Evolutionary conservation across 768 basidiomycete genomes (phyloP).

Genomic region (Sarcomyxa edulis): DNA sequence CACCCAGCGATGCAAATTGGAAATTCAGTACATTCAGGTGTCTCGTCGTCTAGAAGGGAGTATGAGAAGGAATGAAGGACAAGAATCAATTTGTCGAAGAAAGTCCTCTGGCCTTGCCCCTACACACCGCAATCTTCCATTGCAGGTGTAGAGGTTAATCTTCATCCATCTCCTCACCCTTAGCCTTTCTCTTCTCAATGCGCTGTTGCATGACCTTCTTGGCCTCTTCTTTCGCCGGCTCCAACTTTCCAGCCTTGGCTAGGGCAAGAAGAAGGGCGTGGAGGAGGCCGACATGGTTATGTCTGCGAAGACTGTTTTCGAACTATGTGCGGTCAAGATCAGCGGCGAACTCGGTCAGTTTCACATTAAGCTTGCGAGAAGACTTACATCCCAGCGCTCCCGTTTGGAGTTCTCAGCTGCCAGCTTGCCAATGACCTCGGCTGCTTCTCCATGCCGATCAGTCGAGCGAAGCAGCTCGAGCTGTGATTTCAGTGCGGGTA

Average conservation of each 20-base stretch:
- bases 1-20: too few species aligned
- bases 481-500: conserved; percentile 62
- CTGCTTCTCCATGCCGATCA: conserved; percentile 35
- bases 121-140: background rate
- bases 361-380: background rate
- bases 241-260: conserved; percentile 64
- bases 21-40: too few species aligned
- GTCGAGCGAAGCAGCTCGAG: conserved; percentile 42
- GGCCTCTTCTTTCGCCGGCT: conserved; percentile 42
- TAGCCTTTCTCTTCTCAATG: conserved; percentile 36
- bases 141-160: conserved; percentile 20
- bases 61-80: too few species aligned
- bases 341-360: too few species aligned
- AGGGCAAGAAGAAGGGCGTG: conserved; percentile 70
- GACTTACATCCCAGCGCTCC: conserved; percentile 76
- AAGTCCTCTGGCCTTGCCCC: too few species aligned
- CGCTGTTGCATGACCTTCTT: conserved; percentile 40
- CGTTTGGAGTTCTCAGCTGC: conserved; percentile 70
- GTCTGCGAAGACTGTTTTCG: conserved; percentile 80
- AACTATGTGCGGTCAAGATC: conserved; percentile 46
- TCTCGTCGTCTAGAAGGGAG: too few species aligned
- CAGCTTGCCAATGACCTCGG: conserved; percentile 51
- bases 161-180: conserved; percentile 44
- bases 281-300: conserved; percentile 82
- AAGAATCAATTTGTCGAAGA: too few species aligned